Conservation (phyloP, 179 eudicot genomes). For the Drosera spatulata region DNA sequence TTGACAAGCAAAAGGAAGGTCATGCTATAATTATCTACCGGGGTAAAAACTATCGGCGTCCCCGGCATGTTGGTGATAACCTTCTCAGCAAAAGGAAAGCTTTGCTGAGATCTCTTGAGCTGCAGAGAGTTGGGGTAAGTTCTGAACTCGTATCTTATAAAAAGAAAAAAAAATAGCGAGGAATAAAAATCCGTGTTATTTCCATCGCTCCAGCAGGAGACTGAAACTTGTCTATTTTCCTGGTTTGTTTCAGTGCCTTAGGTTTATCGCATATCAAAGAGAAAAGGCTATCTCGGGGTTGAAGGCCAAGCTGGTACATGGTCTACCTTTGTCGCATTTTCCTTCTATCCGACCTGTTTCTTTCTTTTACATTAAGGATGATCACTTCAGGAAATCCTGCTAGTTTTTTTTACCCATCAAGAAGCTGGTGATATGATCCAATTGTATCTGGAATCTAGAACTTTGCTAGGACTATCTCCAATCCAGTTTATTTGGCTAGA, state of each 20-base stretch:
- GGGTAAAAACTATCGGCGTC: constrained; percentile 91
- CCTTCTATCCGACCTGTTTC: not conserved
- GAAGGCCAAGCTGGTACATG: constrained; percentile 51
- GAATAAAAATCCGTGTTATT: no score
- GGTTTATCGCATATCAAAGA: constrained; percentile 66
- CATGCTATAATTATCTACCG: constrained; percentile 82
- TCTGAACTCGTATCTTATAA: not conserved
- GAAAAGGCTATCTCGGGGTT: constrained; percentile 49
- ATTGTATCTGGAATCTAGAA: no score
- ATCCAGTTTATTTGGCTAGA: no score
- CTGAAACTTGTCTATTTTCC: not conserved
- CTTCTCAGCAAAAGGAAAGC: constrained; percentile 80
- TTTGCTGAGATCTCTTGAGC: constrained; percentile 63
- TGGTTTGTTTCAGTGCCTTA: constrained; percentile 42
- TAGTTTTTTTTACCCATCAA: no score
- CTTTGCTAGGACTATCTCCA: no score
- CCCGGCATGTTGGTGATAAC: constrained; percentile 34
- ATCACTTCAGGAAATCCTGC: no score
- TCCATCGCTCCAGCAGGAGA: not conserved
- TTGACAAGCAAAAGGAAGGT: constrained; percentile 78
- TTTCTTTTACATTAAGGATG: no score
- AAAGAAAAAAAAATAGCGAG: not conserved
- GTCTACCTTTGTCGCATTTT: not conserved
- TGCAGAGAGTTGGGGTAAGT: constrained; percentile 95
- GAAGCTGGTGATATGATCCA: no score